Base-by-base conservation (phyloP, 73 alveolate species). In the Strombidium stylifer region DNA sequence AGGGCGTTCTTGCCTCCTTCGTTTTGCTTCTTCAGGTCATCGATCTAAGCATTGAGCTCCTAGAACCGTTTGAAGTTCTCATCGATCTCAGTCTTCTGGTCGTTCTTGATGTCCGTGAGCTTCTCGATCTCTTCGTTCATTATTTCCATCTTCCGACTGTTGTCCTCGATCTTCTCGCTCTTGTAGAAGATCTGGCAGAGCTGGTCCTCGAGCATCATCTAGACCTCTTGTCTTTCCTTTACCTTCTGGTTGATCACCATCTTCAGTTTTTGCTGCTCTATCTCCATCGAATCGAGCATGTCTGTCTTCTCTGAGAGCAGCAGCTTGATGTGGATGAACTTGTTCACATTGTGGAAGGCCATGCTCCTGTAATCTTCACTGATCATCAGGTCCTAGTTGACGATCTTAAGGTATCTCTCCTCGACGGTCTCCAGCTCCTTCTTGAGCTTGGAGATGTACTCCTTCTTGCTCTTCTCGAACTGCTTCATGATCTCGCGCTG, bases 401-500 rank as follows among this genome's bases (percentile, higher is more conserved):
- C 16, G 15, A n/a, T 50, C 20, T 30, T 1, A 26, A 16, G 14
- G 57, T 50, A 50, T 5, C 58, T 18, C 16, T 30, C 23, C 48
- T 69, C 83, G 2, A 69, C 73, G 3, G 44, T 60, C 19, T 26
- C 73, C 11, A 62, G 53, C 26, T 53, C 72, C 21, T 55, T 69
- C 65, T 74, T 56, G 12, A 64, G 73, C 21, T 47, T 24, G 15
- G 48, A 28, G 2, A 44, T 35, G 31, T 74, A 41, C 52, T 74
- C 73, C 41, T 47, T 67, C 57, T 31, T 54, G 0, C 47, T 26
- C 6, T 21, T 39, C 15, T 64, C 58, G 34, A 52, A 34, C 35
- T 44, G 30, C 53, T 34, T 56, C 45, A 74, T 60, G 15, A 74
- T 30, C 28, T 74, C 75, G 14, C 32, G 48, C 11, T 41, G 21